Conservation (phyloP, 208 protist species). For the Trypanosoma theileri region DNA sequence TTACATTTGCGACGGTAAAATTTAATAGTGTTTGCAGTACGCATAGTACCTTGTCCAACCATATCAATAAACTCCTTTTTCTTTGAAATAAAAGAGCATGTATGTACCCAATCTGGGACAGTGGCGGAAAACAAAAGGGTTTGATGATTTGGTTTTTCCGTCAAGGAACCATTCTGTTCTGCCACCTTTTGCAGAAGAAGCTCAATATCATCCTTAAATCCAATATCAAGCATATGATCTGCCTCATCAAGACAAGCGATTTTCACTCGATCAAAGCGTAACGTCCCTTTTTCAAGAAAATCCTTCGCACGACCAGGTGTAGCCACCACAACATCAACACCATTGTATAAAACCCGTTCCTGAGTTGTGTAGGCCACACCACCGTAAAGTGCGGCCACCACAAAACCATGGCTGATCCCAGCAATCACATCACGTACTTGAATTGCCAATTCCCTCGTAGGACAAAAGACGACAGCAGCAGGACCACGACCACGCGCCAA, state of each 20-base stretch:
- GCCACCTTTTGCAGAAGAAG: slow-evolving; percentile 93
- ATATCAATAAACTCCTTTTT: slow-evolving; percentile 94
- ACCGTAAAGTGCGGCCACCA: slow-evolving; percentile 93
- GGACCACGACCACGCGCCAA: slow-evolving; percentile 70
- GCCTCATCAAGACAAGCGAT: slow-evolving; percentile 98
- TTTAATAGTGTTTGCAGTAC: slow-evolving; percentile 89
- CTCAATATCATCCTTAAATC: slow-evolving; percentile 96
- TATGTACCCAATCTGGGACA: slow-evolving; percentile 91
- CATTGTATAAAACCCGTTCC: slow-evolving; percentile 89
- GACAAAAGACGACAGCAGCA: slow-evolving; percentile 95
- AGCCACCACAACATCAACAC: slow-evolving; percentile 98
- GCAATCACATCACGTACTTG: slow-evolving; percentile 97
- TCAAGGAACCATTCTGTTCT: slow-evolving; percentile 89
- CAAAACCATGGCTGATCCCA: slow-evolving; percentile 86
- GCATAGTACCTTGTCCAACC: slow-evolving; percentile 93
- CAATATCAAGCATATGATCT: slow-evolving; percentile 98
- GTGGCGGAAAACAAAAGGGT: slow-evolving; percentile 94
- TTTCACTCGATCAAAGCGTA: slow-evolving; percentile 87
- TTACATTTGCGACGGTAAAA: slow-evolving; percentile 91
- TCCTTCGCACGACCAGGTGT: slow-evolving; percentile 99
- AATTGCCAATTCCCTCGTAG: slow-evolving; percentile 97
- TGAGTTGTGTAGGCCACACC: slow-evolving; percentile 94
- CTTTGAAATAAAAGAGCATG: slow-evolving; percentile 71
- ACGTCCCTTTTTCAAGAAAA: slow-evolving; percentile 96
- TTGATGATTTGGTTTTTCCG: slow-evolving; percentile 78